phyloP scores from a whole-genome alignment of 495 filamentous ascomycete species.

The Penicillium alfredii region DNA sequence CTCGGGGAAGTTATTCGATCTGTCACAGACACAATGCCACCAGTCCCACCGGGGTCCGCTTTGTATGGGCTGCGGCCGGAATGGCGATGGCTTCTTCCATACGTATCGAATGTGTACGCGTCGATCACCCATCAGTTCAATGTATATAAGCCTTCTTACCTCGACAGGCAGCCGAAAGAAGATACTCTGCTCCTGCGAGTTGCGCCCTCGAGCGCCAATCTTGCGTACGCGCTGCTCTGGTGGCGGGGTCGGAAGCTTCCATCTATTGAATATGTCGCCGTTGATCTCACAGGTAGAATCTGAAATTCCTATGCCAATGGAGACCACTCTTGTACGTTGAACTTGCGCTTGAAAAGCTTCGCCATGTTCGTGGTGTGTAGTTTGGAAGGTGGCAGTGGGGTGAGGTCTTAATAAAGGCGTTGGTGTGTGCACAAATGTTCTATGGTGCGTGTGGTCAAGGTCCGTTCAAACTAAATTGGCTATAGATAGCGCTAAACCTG shows the following conservation, averaged over 20 bases:
- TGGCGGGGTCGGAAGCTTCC: conserved; percentile 14
- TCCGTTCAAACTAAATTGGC: no score
- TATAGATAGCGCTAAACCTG: no score
- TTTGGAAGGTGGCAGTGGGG: no score
- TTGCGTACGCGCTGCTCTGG: conserved; percentile 1
- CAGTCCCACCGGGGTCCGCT: conserved; percentile 8
- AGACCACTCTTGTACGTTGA: no score
- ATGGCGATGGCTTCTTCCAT: conserved; percentile 5
- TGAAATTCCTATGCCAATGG: conserved; percentile 14
- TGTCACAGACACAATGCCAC: conserved; percentile 12
- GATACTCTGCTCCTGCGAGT: conserved; percentile 1
- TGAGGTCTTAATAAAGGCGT: no score
- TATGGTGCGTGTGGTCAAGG: no score
- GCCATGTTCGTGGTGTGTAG: no score
- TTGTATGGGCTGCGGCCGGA: conserved; percentile 3
- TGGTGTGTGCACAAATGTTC: no score
- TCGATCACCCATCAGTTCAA: conserved; percentile 14
- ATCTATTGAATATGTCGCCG: conserved; percentile 11
- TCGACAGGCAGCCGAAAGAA: conserved; percentile 11
- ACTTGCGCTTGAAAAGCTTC: no score
- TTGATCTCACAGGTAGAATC: conserved; percentile 13
- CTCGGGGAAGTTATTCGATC: conserved; percentile 1
- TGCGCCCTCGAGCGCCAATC: background rate
- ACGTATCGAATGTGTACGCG: conserved; percentile 13
- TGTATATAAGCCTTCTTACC: conserved; percentile 10